phyloP scores from a whole-genome alignment of 331 rosid species.

The Phaseolus coccineus region DNA sequence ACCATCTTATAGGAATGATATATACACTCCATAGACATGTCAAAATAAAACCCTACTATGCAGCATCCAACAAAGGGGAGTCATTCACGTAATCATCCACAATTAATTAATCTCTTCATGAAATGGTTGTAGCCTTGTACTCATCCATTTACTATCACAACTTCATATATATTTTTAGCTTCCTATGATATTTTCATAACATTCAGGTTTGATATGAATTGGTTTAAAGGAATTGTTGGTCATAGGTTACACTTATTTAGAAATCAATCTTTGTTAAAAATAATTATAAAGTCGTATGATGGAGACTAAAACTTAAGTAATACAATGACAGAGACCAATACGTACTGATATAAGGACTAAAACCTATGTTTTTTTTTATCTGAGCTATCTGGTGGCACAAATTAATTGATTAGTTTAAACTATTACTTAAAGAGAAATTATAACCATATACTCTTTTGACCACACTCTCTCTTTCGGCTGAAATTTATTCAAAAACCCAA shows the following conservation, averaged over 20 bases:
- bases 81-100: slow-evolving; percentile 6
- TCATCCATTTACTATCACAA: background rate
- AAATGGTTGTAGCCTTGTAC: slow-evolving; percentile 24
- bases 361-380: background rate
- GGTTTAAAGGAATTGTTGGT: background rate
- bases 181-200: background rate
- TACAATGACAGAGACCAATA: background rate
- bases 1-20: background rate
- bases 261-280: background rate
- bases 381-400: background rate
- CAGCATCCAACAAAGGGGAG: background rate
- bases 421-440: background rate
- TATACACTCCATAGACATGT: slow-evolving; percentile 27
- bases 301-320: background rate
- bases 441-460: background rate
- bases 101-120: background rate
- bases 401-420: background rate
- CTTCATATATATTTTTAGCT: background rate
- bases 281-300: background rate
- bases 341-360: background rate
- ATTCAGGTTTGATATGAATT: too few species aligned
- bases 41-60: slow-evolving; percentile 5
- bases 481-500: background rate
- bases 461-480: background rate
- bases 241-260: background rate